phyloP scores from a whole-genome alignment of 2,329 filamentous ascomycete genomes.

The Cladosporium cucumerinum region DNA sequence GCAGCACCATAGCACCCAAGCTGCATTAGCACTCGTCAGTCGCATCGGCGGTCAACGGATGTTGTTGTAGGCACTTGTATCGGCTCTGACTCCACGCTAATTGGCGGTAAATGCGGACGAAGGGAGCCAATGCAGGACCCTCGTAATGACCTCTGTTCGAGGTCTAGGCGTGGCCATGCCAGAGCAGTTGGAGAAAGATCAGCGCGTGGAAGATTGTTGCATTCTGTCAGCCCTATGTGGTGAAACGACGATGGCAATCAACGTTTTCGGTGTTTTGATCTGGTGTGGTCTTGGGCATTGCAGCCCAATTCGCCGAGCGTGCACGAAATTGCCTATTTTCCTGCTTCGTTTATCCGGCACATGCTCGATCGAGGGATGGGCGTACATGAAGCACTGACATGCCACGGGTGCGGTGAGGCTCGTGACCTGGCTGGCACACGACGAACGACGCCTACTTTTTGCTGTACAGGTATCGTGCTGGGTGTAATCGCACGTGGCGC shows the following conservation, averaged over 20 bases:
- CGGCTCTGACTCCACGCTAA: background rate
- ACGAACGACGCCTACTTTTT: background rate
- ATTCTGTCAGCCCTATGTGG: slow-evolving; percentile 11
- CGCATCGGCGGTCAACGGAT: background rate
- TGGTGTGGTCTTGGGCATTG: background rate
- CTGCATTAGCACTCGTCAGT: background rate
- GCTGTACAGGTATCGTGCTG: background rate
- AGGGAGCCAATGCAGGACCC: background rate
- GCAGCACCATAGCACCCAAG: background rate
- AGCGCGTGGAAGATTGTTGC: background rate
- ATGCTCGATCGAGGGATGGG: background rate
- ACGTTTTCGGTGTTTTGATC: slow-evolving; percentile 7
- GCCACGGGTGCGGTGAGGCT: background rate
- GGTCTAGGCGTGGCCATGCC: slow-evolving; percentile 3
- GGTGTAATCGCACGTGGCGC: background rate
- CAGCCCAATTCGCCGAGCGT: background rate
- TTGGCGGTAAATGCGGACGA: background rate
- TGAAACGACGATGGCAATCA: slow-evolving; percentile 15
- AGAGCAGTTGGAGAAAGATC: slow-evolving; percentile 3
- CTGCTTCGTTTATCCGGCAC: background rate
- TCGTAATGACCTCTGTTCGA: background rate
- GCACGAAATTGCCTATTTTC: background rate
- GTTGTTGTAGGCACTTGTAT: background rate
- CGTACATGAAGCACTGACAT: slow-evolving; percentile 4
- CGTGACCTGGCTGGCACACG: background rate